Evolutionary conservation across 805 yeast genomes (phyloP), one percentile per base, ranked within the genome.

Genomic region (Lachancea thermotolerans): DNA sequence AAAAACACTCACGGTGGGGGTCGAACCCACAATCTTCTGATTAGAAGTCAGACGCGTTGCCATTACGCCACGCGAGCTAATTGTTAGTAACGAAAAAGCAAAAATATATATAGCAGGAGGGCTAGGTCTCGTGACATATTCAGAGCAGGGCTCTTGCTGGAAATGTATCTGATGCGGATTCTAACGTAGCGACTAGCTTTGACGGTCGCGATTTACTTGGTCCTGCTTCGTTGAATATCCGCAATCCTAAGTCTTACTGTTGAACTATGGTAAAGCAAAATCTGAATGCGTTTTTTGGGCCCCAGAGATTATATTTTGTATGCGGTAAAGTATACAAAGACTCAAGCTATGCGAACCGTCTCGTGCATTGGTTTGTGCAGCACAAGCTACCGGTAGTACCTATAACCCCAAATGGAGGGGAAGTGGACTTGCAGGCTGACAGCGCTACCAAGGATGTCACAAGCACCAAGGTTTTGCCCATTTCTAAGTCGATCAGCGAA

Each of bases 291-390:
- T 49, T 49, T 30, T 49, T 46, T 29, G 41, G 49, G n/a, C 39
- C 46, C 11, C 40, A 21, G 30, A 44, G 49, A n/a, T 44, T 49
- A 8, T 49, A 49, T 37, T 49, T 49, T 39, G 52, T 49, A n/a
- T 49, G 52, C 57, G 93, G 93, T 27, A 80, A 82, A 58, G 68
- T 81, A 47, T 73, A 85, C 63, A 84, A 85, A 70, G 95, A 85
- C 64, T 71, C 84, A 61, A 69, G 79, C 44, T 73, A 80, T 60
- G 72, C 86, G 71, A 84, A 85, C 72, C 79, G 93, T 64, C 37
- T 49, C 10, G 52, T 49, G 28, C 52, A 49, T 31, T 49, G 52
- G 52, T 46, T 49, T 41, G 49, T 41, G 5, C 52, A 46, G 34
- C 52, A 41, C 42, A 31, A n/a, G 30, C 32, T 48, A 65, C 73